A percentile compares a stretch with the other conserved stretches of the same genome.
phyloP scores from a whole-genome alignment of 768 basidiomycete genomes.

The Termitomyces sp. region DNA sequence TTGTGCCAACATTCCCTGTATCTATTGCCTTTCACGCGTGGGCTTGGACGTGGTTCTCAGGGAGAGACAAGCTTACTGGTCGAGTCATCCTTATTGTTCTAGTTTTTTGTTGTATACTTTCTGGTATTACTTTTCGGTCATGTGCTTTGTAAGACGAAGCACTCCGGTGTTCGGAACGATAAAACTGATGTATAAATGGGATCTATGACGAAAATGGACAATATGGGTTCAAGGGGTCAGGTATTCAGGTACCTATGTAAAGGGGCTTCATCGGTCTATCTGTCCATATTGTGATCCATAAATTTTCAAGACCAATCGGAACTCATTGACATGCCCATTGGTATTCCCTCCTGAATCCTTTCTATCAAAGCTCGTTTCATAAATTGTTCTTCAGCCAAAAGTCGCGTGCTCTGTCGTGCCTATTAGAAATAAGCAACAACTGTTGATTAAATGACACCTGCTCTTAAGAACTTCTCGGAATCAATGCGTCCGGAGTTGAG shows the following conservation, averaged over 20 bases:
- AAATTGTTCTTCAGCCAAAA: slow-evolving; percentile 93
- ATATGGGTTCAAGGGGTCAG: slow-evolving; percentile 30
- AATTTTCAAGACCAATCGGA: slow-evolving; percentile 31
- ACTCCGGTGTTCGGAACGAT: not conserved
- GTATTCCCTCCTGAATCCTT: slow-evolving; percentile 68
- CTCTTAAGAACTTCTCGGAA: slow-evolving; percentile 90
- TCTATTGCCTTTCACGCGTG: no score
- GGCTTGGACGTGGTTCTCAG: no score
- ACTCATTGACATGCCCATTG: slow-evolving; percentile 38
- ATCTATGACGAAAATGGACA: slow-evolving; percentile 26
- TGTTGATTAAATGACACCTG: slow-evolving; percentile 30
- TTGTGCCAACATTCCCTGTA: not conserved
- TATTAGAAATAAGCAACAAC: slow-evolving; percentile 7
- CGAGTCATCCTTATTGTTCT: not conserved
- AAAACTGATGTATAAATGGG: not conserved
- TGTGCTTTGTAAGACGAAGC: not conserved
- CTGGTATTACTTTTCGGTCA: not conserved
- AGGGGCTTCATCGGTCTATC: not conserved
- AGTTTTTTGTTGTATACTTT: not conserved
- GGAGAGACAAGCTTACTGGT: no score
- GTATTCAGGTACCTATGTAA: not conserved
- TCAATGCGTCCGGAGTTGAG: slow-evolving; percentile 89
- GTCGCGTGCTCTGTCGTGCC: slow-evolving; percentile 61
- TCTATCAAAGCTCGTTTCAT: slow-evolving; percentile 93
- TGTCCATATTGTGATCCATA: slow-evolving; percentile 1